Evolutionary conservation across 768 basidiomycete species (phyloP).

Genomic region (Strobilomyces echinocephalus): DNA sequence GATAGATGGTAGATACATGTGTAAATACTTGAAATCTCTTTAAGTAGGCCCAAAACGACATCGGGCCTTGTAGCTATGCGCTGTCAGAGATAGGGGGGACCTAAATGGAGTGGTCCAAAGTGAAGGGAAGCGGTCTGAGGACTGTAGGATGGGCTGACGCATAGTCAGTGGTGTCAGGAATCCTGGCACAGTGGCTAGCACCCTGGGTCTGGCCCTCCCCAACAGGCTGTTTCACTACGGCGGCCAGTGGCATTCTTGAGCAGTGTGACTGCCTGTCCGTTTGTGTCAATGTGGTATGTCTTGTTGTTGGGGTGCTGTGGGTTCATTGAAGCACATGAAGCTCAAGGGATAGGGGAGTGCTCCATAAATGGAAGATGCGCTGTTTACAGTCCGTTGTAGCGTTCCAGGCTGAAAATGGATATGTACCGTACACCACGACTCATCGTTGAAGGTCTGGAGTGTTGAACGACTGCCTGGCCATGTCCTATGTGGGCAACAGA

Average conservation of each 20-base stretch:
- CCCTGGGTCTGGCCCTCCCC: too few species aligned
- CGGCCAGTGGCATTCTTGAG: conserved; percentile 45
- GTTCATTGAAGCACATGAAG: conserved; percentile 48
- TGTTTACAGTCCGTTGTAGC: conserved; percentile 8
- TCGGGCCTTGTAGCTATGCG: too few species aligned
- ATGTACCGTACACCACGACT: conserved; percentile 22
- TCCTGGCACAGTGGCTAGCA: too few species aligned
- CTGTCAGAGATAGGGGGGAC: too few species aligned
- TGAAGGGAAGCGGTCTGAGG: too few species aligned
- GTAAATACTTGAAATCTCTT: too few species aligned
- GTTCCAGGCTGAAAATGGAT: conserved; percentile 28
- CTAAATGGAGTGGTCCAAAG: too few species aligned
- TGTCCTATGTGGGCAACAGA: conserved; percentile 1
- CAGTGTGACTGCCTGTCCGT: conserved; percentile 51
- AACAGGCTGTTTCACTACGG: conserved; percentile 46
- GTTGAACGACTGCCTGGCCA: neutral
- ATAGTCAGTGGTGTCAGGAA: too few species aligned
- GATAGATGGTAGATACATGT: too few species aligned
- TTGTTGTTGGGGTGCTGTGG: conserved; percentile 48
- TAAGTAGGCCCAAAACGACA: too few species aligned
- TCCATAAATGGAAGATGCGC: conserved; percentile 53
- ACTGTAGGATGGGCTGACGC: too few species aligned
- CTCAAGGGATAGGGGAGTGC: conserved; percentile 53
- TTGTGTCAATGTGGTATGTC: conserved; percentile 48
- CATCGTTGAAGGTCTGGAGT: neutral